Evolutionary conservation across 2,329 filamentous ascomycete genomes (phyloP).

Genomic region (Trichoderma koningii): DNA sequence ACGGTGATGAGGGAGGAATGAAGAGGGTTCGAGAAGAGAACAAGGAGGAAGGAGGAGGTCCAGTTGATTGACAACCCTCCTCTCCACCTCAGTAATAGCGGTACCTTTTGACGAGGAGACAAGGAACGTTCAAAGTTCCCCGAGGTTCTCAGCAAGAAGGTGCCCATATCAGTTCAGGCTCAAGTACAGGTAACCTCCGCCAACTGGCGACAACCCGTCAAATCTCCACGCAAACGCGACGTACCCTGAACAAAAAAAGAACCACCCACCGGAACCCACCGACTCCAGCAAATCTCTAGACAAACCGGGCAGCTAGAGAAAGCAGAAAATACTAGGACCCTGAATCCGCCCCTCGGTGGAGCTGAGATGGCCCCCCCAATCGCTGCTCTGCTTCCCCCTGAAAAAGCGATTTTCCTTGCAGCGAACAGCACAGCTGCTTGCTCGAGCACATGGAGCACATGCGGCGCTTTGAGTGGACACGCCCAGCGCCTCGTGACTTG

Average conservation of each 20-base stretch:
- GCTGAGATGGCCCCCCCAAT: neutral
- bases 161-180: too few species aligned
- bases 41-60: neutral
- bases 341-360: slow-evolving; percentile 23
- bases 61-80: neutral
- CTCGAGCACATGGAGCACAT: slow-evolving; percentile 24
- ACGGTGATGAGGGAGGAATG: too few species aligned
- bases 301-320: too few species aligned
- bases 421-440: neutral
- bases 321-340: slow-evolving; percentile 12
- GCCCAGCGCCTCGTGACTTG: slow-evolving; percentile 24
- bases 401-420: slow-evolving; percentile 12
- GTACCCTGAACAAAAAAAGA: too few species aligned
- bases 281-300: too few species aligned
- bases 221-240: too few species aligned
- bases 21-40: neutral
- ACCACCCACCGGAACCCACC: neutral
- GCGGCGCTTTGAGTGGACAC: slow-evolving; percentile 27
- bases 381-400: slow-evolving; percentile 1
- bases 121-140: neutral
- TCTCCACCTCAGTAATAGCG: slow-evolving; percentile 13
- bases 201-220: too few species aligned
- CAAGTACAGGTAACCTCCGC: too few species aligned
- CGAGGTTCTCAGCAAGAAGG: too few species aligned
- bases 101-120: neutral